Evolutionary conservation across 306 rosid genomes (phyloP).

Genomic region (Hippophae rhamnoides): DNA sequence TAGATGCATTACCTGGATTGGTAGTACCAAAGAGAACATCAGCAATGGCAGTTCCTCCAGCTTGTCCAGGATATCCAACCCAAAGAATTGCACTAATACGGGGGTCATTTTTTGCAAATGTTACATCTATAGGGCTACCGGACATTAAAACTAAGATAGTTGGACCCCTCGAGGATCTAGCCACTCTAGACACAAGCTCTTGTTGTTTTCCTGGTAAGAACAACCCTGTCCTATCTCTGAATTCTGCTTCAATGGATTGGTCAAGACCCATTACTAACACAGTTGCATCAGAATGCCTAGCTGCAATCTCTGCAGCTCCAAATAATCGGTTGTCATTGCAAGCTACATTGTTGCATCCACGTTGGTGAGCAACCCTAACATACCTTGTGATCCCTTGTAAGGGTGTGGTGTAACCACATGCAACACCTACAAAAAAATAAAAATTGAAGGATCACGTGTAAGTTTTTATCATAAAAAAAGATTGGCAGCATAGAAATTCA

Average conservation of each 20-base stretch:
- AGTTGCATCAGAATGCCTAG: constrained; percentile 52
- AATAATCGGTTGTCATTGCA: constrained; percentile 38
- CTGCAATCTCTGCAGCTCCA: constrained; percentile 46
- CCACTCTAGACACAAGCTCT: constrained; percentile 54
- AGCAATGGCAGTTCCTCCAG: constrained; percentile 85
- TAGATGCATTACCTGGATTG: constrained; percentile 43
- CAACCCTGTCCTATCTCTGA: constrained; percentile 41
- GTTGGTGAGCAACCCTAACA: constrained; percentile 42
- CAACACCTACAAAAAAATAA: constrained; percentile 36
- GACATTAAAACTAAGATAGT: constrained; percentile 66
- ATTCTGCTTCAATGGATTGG: constrained; percentile 80
- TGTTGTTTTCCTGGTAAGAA: constrained; percentile 70
- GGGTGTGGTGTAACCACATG: constrained; percentile 77
- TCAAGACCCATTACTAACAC: constrained; percentile 78
- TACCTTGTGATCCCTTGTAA: constrained; percentile 74
- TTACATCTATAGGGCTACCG: constrained; percentile 77
- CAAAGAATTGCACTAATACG: constrained; percentile 62
- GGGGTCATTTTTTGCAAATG: constrained; percentile 54
- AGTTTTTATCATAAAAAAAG: neutral
- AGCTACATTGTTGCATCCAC: constrained; percentile 48
- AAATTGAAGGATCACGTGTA: neutral
- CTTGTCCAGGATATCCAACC: constrained; percentile 93
- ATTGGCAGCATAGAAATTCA: neutral
- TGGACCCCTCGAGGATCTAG: constrained; percentile 58
- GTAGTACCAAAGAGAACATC: constrained; percentile 62